Evolutionary conservation across 345 rosid species (phyloP), one percentile per base, ranked within the genome.

Genomic region (Gynandropsis gynandra): DNA sequence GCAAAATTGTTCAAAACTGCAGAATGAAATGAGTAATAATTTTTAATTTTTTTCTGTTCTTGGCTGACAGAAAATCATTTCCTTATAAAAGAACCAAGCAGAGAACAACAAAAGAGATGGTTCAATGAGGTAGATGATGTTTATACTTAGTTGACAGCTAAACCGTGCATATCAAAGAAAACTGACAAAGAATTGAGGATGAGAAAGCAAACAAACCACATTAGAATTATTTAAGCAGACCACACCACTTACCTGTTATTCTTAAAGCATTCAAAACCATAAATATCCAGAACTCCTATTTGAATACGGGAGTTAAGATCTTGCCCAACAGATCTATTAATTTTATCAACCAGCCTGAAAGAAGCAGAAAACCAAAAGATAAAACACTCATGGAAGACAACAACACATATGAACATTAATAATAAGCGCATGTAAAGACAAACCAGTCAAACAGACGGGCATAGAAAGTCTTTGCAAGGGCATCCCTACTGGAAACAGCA

Each of bases 1-100:
- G 75, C 98, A 90, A 65, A 90, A 92, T 74, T 92, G 98, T 75
- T 92, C 98, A 76, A 92, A 92, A 70, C 98, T 92, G 81, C 59
- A 52, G 41, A 69, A 54, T 36, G 60, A 17, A 58, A 43, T 42
- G 20, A 19, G 14, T 57, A 57, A 45, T 56, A 58, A 31, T 11
- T 47, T 38, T 58, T 43, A 4, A 8, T 16, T 58, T n/a, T n/a
- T n/a, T n/a, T n/a, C n/a, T n/a, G n/a, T n/a, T n/a, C n/a, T 21
- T 45, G 24, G 18, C 21, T 46, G 37, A 19, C 31, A 35, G 29
- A 56, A n/a, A 24, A 47, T 16, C 17, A 38, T 8, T 4, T 37
- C 31, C 33, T 7, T n/a, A n/a, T n/a, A n/a, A n/a, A n/a, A n/a
- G n/a, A n/a, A n/a, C n/a, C n/a, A n/a, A n/a, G n/a, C 32, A 52